Evolutionary conservation across 169 alveolate species (phyloP).

Genomic region (Plasmodium adleri): DNA sequence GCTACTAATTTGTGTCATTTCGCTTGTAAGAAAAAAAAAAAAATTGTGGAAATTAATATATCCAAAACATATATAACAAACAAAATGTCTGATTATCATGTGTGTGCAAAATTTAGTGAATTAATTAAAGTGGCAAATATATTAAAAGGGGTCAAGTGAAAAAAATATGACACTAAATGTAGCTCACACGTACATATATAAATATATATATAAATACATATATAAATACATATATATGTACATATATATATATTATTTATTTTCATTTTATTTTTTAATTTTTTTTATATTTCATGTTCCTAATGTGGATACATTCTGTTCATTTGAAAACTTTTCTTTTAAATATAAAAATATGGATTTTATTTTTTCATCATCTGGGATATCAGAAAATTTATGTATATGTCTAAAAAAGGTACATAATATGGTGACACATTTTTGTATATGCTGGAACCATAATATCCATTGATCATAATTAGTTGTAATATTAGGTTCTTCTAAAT

Average conservation of each 20-base stretch:
- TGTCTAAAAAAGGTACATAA: constrained; percentile 50
- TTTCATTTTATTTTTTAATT: not conserved
- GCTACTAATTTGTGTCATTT: constrained; percentile 56
- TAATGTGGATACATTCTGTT: too few relatives aligned
- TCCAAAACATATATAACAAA: constrained; percentile 49
- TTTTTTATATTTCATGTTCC: not conserved
- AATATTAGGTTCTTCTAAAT: constrained; percentile 63
- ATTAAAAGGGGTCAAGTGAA: constrained; percentile 7
- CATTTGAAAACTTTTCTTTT: constrained; percentile 21
- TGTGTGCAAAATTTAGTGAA: constrained; percentile 56
- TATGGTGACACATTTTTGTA: constrained; percentile 30
- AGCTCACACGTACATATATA: not conserved
- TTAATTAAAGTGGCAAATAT: constrained; percentile 10
- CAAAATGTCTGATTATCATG: constrained; percentile 50
- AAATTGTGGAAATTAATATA: constrained; percentile 53
- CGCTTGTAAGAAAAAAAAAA: constrained; percentile 59
- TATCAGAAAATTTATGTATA: constrained; percentile 47
- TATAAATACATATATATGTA: not conserved
- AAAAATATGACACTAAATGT: not conserved
- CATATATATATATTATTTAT: not conserved
- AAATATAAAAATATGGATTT: constrained; percentile 34
- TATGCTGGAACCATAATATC: constrained; percentile 42
- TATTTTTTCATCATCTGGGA: constrained; percentile 47
- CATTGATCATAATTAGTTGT: constrained; percentile 40
- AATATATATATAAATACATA: not conserved